Base-by-base conservation (phyloP, 495 filamentous ascomycete genomes). In the Sporormia fimetaria region DNA sequence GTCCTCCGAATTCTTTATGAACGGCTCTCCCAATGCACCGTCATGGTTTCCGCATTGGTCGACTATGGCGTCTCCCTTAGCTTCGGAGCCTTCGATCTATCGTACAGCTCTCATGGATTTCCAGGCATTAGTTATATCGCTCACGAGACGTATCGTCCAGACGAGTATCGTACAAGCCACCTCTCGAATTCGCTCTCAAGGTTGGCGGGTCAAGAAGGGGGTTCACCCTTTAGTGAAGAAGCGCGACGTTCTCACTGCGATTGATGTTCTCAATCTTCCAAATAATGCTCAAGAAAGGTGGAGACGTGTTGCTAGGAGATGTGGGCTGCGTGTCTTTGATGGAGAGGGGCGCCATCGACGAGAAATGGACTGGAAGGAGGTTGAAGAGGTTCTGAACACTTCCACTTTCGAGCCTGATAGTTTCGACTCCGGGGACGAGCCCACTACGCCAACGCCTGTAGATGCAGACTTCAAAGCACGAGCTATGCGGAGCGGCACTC, bases 171-270 rank as follows among this genome's bases (percentile, higher is more conserved):
- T 51, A 3, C 47, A 55, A 35, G 47, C 51, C 5, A 47, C 42
- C 6, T 50, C 51, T 21, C 37, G 51, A 22, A 30, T 55, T 22
- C 37, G 51, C 18, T 23, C 42, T 1, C 37, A 50, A 17, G 38
- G 40, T 24, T 43, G 43, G 42, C 37, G 46, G n/a, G 23, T 21
- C 3, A 47, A 46, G 26, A 46, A 51, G 22, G 42, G 32, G 1
- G 37, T 39, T 5, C 26, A 16, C 5, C 51, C 47, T 2, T 31
- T 61, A 0, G 69, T 90, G 18, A 69, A 61, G 37, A 47, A 38
- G 3, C 57, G 63, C 28, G 87, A 94, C 52, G 81, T 88, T 0
- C 52, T 63, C 16, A 74, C 80, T 1, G 83, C 84, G 0, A 55
- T 75, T 2, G 62, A 77, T 8, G 69, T 71, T 0, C 56, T 82